phyloP scores from a whole-genome alignment of 352 stramenopile genomes.

The Phytophthora hybrid region DNA sequence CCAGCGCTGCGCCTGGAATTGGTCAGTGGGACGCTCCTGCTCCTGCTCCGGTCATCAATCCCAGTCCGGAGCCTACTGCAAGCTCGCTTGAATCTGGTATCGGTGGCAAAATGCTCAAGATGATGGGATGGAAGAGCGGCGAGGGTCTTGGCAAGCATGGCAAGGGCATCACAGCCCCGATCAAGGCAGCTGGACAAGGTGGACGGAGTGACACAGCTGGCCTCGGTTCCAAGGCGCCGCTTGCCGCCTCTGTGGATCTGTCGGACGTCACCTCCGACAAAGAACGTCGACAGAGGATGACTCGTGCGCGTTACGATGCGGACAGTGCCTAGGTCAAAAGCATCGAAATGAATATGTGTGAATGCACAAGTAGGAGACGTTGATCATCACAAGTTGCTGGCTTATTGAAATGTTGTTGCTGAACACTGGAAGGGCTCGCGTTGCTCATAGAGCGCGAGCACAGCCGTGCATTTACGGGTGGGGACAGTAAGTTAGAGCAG shows the following conservation, averaged over 20 bases:
- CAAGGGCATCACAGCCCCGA: slow-evolving; percentile 78
- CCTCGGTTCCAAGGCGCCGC: slow-evolving; percentile 50
- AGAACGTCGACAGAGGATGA: slow-evolving; percentile 69
- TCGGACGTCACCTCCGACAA: slow-evolving; percentile 65
- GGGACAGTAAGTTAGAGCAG: slow-evolving; percentile 44
- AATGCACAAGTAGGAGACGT: not conserved
- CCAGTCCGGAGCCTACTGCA: slow-evolving; percentile 17
- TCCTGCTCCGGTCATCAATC: not conserved
- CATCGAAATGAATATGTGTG: not conserved
- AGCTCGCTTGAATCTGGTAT: slow-evolving; percentile 65
- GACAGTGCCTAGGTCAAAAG: slow-evolving; percentile 20
- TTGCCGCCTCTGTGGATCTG: slow-evolving; percentile 49
- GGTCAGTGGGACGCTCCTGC: slow-evolving; percentile 3
- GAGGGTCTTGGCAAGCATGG: slow-evolving; percentile 84
- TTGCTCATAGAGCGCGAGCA: no score
- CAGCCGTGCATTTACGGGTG: slow-evolving; percentile 7
- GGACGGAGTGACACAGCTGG: slow-evolving; percentile 58
- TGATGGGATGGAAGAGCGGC: slow-evolving; percentile 90
- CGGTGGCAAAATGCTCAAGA: slow-evolving; percentile 87
- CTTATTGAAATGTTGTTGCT: slow-evolving; percentile 25
- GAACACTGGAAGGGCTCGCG: slow-evolving; percentile 10
- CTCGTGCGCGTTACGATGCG: slow-evolving; percentile 67
- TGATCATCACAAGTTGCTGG: slow-evolving; percentile 13
- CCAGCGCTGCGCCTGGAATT: not conserved
- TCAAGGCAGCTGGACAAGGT: slow-evolving; percentile 52